Percentiles rank a stretch among this genome's conserved stretches.
Conservation (phyloP, 208 protist genomes). For the Trichomonas gallinae region DNA sequence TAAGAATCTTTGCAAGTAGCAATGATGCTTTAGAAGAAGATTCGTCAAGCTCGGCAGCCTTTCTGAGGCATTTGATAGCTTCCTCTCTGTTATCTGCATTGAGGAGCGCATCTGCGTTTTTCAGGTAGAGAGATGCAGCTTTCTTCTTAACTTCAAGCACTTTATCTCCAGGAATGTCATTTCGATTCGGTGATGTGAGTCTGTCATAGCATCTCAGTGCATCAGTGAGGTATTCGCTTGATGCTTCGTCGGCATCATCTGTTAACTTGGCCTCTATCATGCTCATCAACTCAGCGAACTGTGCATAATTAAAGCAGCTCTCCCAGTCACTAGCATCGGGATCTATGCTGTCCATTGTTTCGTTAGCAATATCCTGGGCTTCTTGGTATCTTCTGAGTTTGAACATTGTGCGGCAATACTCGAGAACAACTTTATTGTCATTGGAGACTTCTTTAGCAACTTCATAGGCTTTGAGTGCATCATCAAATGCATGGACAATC, state of each 20-base stretch:
- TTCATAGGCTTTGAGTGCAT: neutral
- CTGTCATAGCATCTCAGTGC: neutral
- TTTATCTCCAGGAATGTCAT: neutral
- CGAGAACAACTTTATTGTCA: neutral
- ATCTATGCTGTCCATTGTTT: neutral
- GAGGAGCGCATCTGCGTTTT: neutral
- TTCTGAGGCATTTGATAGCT: neutral
- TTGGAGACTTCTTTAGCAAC: neutral
- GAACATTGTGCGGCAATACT: neutral
- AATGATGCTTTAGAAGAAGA: neutral
- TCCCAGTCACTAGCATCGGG: neutral
- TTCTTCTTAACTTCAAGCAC: neutral
- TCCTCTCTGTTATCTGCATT: neutral
- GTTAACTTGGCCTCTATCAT: neutral
- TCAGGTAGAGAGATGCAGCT: neutral
- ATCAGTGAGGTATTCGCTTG: neutral
- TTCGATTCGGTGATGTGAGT: neutral
- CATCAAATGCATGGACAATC: neutral
- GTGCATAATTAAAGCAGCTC: neutral
- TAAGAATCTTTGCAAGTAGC: neutral
- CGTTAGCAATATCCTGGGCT: neutral
- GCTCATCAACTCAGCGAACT: neutral
- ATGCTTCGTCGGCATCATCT: neutral
- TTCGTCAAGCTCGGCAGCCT: neutral
- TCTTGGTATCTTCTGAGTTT: neutral